Evolutionary conservation across 768 basidiomycete genomes (phyloP), one percentile per base, ranked within the genome.

Genomic region (Fistulinella prunicolor): DNA sequence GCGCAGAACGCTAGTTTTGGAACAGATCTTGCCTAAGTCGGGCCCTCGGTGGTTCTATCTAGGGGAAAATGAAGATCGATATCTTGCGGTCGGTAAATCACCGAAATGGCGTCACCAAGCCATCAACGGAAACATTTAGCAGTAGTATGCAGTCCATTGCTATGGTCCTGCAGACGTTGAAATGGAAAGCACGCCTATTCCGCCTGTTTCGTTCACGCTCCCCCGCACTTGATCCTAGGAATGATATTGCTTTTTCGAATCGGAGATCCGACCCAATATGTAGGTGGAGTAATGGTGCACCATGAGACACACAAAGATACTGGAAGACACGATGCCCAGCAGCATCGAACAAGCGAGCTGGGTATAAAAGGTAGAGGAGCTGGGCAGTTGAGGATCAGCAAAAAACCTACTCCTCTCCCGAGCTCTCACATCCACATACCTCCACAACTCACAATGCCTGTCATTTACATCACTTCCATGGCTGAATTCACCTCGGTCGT

Each of bases 181-280:
- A 65, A 64, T 63, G 61, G 64, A 63, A 51, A 53, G 54, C 63
- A 64, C 57, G 63, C 61, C 57, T 46, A 44, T 42, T 54, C 57
- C 59, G 56, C 64, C 63, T 66, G 63, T 40, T 50, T 50, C 43
- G 16, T 44, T 62, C 56, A 42, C 42, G 26, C 38, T 56, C 53
- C 54, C 51, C 40, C 43, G 49, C 44, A 51, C 32, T 19, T 60
- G 46, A 32, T 47, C 42, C 53, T 29, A 51, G 49, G 47, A 46
- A 52, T 50, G 44, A 51, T 63, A 38, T 41, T 61, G 14, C 42
- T 38, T 28, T 37, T 49, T 47, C 44, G 29, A 55, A 61, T 61
- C 47, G 44, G 58, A 47, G 46, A 65, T 65, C 64, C 35, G 43
- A 46, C 37, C 52, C 47, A 38, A 50, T 49, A 50, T 36, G 48